Conservation (phyloP, 495 filamentous ascomycete species). For the Neurospora terricola region DNA sequence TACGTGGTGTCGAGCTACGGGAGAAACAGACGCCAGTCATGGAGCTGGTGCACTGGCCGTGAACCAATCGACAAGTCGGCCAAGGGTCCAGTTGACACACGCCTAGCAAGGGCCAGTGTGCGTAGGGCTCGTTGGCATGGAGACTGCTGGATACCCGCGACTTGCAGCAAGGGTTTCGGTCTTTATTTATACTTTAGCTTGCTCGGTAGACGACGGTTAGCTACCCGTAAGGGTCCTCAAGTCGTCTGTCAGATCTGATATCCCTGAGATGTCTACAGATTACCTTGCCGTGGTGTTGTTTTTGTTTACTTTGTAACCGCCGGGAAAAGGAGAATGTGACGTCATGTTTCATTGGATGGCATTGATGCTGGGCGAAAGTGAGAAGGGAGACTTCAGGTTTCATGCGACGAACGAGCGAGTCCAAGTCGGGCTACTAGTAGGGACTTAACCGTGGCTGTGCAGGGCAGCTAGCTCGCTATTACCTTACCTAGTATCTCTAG, state of each 20-base stretch:
- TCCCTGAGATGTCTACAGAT: neutral
- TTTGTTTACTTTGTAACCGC: neutral
- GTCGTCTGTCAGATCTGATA: neutral
- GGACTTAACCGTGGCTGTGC: neutral
- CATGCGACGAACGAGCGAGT: neutral
- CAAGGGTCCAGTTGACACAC: neutral
- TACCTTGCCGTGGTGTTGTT: neutral
- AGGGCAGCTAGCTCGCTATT: neutral
- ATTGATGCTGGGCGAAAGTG: neutral
- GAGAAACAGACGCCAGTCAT: neutral
- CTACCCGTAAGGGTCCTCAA: neutral
- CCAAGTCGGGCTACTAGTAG: neutral
- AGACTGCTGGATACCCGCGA: neutral
- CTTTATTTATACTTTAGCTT: neutral
- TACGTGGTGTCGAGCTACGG: neutral
- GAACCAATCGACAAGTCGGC: neutral
- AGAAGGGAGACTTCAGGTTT: neutral
- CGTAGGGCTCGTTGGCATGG: neutral
- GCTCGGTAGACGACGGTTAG: neutral
- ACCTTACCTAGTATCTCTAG: neutral
- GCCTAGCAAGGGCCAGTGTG: neutral
- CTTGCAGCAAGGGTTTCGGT: neutral
- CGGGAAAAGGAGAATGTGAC: neutral
- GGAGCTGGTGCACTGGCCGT: neutral
- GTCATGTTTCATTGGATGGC: neutral